These are phyloP conservation scores for Beauveria sp. DNA, from an alignment of 2,329 filamentous ascomycete genomes.

Conservation along the genomic window DNA sequence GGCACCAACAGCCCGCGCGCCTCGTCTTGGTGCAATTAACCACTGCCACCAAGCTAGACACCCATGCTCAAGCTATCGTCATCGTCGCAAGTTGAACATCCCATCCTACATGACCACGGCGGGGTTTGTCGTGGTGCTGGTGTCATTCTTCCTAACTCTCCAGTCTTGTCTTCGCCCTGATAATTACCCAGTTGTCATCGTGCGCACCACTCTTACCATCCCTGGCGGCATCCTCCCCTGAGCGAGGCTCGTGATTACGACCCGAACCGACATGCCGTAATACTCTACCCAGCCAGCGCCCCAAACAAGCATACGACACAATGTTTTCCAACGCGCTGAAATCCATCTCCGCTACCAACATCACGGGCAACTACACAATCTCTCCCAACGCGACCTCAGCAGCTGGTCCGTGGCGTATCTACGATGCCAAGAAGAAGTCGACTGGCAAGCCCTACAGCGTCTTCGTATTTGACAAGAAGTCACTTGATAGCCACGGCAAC, in stretches of 20 bases:
- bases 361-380: constrained; percentile 83
- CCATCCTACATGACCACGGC: not conserved
- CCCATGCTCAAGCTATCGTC: constrained; percentile 8
- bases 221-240: not conserved
- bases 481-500: constrained; percentile 54
- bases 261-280: constrained; percentile 11
- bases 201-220: not conserved
- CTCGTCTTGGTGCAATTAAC: not conserved
- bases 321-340: constrained; percentile 96
- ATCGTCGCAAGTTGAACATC: constrained; percentile 1
- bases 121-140: not conserved
- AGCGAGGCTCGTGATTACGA: constrained; percentile 7
- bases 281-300: not conserved
- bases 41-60: not conserved
- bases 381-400: constrained; percentile 67
- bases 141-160: not conserved
- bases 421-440: constrained; percentile 94
- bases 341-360: constrained; percentile 84
- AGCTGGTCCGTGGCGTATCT: constrained; percentile 93
- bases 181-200: not conserved
- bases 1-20: constrained; percentile 2
- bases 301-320: constrained; percentile 23
- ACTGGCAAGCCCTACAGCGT: constrained; percentile 84
- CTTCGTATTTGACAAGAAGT: constrained; percentile 90
- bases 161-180: not conserved